Base-by-base conservation (phyloP, 768 basidiomycete genomes). In the Fistulinella prunicolor region DNA sequence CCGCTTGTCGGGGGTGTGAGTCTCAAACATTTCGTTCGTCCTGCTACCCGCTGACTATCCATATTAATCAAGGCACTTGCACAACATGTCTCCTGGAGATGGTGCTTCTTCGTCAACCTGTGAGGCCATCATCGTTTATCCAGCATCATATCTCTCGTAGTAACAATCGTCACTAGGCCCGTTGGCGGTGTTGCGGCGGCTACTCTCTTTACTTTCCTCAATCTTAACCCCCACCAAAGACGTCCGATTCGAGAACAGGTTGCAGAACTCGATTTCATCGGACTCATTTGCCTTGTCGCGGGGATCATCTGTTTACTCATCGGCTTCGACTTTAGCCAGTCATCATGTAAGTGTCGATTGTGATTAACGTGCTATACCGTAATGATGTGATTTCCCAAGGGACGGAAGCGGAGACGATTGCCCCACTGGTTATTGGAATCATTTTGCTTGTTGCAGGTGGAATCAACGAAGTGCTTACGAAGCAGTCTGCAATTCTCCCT, bases 1-100 rank as follows among this genome's bases (percentile, higher is more conserved):
- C 92, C 92, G 1, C 72, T 95, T 8, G 67, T 93, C 8, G 91
- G 91, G 46, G 91, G 90, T 50, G 86, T 86, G 60, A 72, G 83
- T 70, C 35, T 38, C 19, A 1, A 42, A 34, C 35, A 36, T 32
- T 39, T 29, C 3, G 1, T 24, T 20, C 0, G 8, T 42, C 30
- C 36, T 24, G 3, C 6, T 36, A 40, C 46, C 49, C 51, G 32
- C 52, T 47, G 45, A 46, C 8, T 16, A 23, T 22, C 35, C 30
- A 13, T 13, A n/a, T 38, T n/a, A 84, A 13, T 13, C 38, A 52
- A 84, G 85, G 82, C 68, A 12, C 79, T 91, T 49, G 80, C 86
- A 0, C 81, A 88, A 60, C 82, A 85, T 58, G 82, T 81, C 16
- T 73, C 80, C 0, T 90, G 89, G 89, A 67, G 89, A 70, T 89